Percentiles rank a stretch among this genome's conserved stretches.
phyloP scores from a whole-genome alignment of 805 yeast species.

The Diddensiella caesifluorescens region DNA sequence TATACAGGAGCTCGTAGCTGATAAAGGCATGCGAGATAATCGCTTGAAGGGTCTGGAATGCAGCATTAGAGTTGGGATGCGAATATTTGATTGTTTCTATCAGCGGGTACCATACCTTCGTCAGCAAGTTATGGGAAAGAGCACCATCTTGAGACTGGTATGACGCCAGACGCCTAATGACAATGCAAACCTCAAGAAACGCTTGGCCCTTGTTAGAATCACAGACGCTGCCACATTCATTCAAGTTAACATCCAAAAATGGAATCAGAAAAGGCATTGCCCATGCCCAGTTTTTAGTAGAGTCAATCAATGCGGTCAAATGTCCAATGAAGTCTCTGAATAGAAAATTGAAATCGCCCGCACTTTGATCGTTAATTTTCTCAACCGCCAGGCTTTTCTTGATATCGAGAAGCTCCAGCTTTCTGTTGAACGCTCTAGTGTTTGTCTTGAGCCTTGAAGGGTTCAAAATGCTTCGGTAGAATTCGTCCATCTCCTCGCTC shows the following conservation, averaged over 20 bases:
- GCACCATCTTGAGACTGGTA: slow-evolving; percentile 4
- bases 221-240: neutral
- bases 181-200: slow-evolving; percentile 14
- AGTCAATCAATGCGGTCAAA: slow-evolving; percentile 11
- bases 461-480: slow-evolving; percentile 7
- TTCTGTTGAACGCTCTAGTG: slow-evolving; percentile 12
- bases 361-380: slow-evolving; percentile 3
- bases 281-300: slow-evolving; percentile 14
- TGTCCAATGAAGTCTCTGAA: slow-evolving; percentile 21
- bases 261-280: slow-evolving; percentile 13
- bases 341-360: slow-evolving; percentile 14
- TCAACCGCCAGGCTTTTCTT: slow-evolving; percentile 12
- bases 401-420: slow-evolving; percentile 10
- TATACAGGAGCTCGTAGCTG: slow-evolving; percentile 1
- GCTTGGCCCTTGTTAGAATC: slow-evolving; percentile 10
- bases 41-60: slow-evolving; percentile 12
- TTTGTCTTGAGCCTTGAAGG: slow-evolving; percentile 4
- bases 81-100: slow-evolving; percentile 15
- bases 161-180: slow-evolving; percentile 9
- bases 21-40: slow-evolving; percentile 3
- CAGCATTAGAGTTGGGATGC: neutral
- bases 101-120: slow-evolving; percentile 22
- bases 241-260: slow-evolving; percentile 6
- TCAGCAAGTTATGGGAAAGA: slow-evolving; percentile 10
- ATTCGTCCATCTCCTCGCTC: slow-evolving; percentile 11